A percentile compares a stretch with the other conserved stretches of the same genome.
Evolutionary conservation across 164 flowering plant species (phyloP).

Genomic region (Paratinospora sagittata): DNA sequence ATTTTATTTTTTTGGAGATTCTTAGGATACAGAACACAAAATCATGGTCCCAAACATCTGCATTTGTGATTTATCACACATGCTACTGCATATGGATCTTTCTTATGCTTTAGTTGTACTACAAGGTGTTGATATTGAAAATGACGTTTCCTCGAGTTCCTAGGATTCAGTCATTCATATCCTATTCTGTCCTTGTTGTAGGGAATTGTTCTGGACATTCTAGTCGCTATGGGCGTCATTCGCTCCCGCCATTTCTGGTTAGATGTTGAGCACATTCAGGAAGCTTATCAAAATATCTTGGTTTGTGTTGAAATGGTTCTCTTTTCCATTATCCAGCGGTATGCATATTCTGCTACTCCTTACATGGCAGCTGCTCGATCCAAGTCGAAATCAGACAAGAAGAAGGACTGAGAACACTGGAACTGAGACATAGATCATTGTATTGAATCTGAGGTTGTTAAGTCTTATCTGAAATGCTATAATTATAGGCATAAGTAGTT

Average conservation of each 20-base stretch:
- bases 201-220: conserved; percentile 58
- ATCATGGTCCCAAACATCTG: background rate
- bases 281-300: conserved; percentile 66
- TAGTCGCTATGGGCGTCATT: conserved; percentile 53
- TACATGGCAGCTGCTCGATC: conserved; percentile 53
- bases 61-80: background rate
- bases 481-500: background rate
- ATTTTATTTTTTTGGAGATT: background rate
- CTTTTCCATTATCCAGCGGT: conserved; percentile 71
- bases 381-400: conserved; percentile 38
- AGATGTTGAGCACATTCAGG: conserved; percentile 70
- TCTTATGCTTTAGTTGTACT: background rate
- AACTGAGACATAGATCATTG: background rate
- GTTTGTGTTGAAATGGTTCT: conserved; percentile 79
- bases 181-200: conserved; percentile 24
- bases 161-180: background rate
- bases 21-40: background rate
- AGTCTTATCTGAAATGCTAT: no score
- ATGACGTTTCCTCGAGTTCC: background rate
- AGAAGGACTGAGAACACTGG: conserved; percentile 25
- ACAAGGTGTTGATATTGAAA: background rate
- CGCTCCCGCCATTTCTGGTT: conserved; percentile 67
- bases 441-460: background rate
- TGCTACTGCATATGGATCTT: background rate
- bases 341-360: conserved; percentile 63